These are phyloP conservation scores for Curvularia sp. DNA, from an alignment of 2,329 filamentous ascomycete genomes.

Conservation along the genomic window DNA sequence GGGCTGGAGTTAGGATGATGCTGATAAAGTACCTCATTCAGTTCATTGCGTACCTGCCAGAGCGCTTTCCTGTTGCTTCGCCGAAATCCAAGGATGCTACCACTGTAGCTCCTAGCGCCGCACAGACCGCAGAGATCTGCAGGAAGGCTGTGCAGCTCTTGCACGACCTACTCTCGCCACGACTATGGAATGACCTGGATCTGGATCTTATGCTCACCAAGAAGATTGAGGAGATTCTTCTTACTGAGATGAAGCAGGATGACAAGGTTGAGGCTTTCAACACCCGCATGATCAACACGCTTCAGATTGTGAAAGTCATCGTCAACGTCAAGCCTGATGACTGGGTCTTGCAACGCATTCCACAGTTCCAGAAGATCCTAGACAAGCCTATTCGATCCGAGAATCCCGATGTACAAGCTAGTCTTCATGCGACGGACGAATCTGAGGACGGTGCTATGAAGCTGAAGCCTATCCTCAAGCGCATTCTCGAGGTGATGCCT, in stretches of 20 bases:
- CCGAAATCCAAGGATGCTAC: constrained; percentile 52
- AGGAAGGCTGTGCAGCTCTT: constrained; percentile 84
- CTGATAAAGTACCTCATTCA: constrained; percentile 95
- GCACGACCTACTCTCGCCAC: constrained; percentile 81
- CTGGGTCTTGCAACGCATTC: constrained; percentile 83
- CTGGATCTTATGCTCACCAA: constrained; percentile 85
- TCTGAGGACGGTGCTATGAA: constrained; percentile 67
- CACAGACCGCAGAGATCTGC: constrained; percentile 76
- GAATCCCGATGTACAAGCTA: constrained; percentile 91
- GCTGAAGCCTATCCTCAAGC: constrained; percentile 76
- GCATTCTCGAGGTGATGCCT: constrained; percentile 88
- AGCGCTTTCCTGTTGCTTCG: constrained; percentile 75
- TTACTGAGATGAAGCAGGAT: constrained; percentile 67
- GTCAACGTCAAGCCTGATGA: constrained; percentile 87
- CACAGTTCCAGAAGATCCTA: constrained; percentile 82
- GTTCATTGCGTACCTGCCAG: constrained; percentile 89
- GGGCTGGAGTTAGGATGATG: constrained; percentile 69
- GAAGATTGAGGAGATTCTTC: constrained; percentile 83
- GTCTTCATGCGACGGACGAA: constrained; percentile 77
- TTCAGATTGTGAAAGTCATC: constrained; percentile 90
- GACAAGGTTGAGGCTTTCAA: constrained; percentile 73
- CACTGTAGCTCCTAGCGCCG: constrained; percentile 46
- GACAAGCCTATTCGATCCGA: constrained; percentile 90
- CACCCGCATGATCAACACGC: constrained; percentile 88
- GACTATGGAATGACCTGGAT: constrained; percentile 91